Percentiles rank a stretch among this genome's conserved stretches.
Conservation (phyloP, 2,329 filamentous ascomycete genomes). For the Xylaria sp. region DNA sequence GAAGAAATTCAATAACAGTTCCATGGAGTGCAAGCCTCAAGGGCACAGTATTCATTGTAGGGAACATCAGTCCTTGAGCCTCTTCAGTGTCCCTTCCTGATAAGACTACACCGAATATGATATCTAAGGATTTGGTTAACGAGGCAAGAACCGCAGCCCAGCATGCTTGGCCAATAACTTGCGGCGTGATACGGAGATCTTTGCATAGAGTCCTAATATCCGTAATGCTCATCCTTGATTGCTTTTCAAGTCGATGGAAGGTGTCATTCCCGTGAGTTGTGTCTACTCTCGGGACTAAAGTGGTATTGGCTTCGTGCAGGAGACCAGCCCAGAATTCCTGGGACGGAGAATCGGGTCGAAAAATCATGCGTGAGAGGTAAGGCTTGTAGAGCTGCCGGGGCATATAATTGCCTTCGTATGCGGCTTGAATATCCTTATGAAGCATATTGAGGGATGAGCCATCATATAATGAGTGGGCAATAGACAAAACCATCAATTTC, state of each 20-base stretch:
- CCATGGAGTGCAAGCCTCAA: slow-evolving; percentile 79
- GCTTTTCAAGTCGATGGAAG: slow-evolving; percentile 56
- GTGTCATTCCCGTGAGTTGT: neutral
- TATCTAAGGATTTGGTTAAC: slow-evolving; percentile 72
- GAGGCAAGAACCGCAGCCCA: slow-evolving; percentile 78
- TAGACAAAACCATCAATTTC: slow-evolving; percentile 69
- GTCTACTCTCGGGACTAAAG: slow-evolving; percentile 43
- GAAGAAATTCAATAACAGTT: slow-evolving; percentile 69
- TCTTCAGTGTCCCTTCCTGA: slow-evolving; percentile 83
- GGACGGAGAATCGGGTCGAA: slow-evolving; percentile 55
- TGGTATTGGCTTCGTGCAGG: slow-evolving; percentile 62
- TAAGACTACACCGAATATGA: slow-evolving; percentile 84
- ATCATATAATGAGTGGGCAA: slow-evolving; percentile 90
- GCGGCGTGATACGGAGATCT: slow-evolving; percentile 73
- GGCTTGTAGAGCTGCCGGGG: slow-evolving; percentile 60
- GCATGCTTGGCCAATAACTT: slow-evolving; percentile 78
- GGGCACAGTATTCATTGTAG: slow-evolving; percentile 90
- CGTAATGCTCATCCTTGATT: slow-evolving; percentile 54
- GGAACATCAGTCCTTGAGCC: slow-evolving; percentile 77
- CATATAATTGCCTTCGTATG: slow-evolving; percentile 63
- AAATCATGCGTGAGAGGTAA: slow-evolving; percentile 65
- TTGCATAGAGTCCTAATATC: slow-evolving; percentile 71
- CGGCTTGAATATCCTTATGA: slow-evolving; percentile 74
- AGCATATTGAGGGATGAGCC: slow-evolving; percentile 83
- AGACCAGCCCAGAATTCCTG: slow-evolving; percentile 76